Evolutionary conservation across 805 yeast species (phyloP), one percentile per base, ranked within the genome.

Genomic region (Saturnispora saitoi): DNA sequence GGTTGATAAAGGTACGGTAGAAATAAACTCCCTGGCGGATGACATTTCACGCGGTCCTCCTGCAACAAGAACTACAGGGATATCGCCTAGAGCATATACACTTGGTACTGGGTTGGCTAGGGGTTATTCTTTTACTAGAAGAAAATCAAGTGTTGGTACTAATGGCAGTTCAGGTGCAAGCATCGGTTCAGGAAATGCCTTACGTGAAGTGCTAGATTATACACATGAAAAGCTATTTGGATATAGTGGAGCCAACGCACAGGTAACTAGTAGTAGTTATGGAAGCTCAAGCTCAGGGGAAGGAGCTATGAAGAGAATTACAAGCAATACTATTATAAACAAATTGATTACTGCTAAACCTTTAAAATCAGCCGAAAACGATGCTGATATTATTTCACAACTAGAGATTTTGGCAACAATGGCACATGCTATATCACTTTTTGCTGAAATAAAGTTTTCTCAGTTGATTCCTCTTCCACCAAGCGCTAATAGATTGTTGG

Each of bases 11-110:
- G 77, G 95, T 44, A 87, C 93, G 0, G 97, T 91, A 3, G 98
- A 93, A 62, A 95, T 91, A 8, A 91, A 91, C 68, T 91, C 95
- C 2, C 72, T 93, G 49, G 99, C 99, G 3, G 98, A 91, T 64
- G 96, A 90, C 62, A 69, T 91, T 45, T 81, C 81, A 3, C 81
- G 81, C 31, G 62, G 62, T 0, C 63, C 67, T 24, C 34, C n/a
- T 5, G 20, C 39, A 9, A 56, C 39, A 14, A 43, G 48, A 42
- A 42, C 37, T 36, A 39, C 45, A 28, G 43, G 48, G 29, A 24
- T 48, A 29, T 44, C 51, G 5, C 41, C 44, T 11, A 45, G 38
- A 31, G 17, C 47, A 22, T 17, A 36, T n/a, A 26, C 40, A 5
- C 19, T 40, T 40, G 44, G 44, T 14, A 24, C 44, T 10, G 19